These are phyloP conservation scores for Kalmusia sp. DNA, from an alignment of 2,329 filamentous ascomycete species.

Conservation along the genomic window DNA sequence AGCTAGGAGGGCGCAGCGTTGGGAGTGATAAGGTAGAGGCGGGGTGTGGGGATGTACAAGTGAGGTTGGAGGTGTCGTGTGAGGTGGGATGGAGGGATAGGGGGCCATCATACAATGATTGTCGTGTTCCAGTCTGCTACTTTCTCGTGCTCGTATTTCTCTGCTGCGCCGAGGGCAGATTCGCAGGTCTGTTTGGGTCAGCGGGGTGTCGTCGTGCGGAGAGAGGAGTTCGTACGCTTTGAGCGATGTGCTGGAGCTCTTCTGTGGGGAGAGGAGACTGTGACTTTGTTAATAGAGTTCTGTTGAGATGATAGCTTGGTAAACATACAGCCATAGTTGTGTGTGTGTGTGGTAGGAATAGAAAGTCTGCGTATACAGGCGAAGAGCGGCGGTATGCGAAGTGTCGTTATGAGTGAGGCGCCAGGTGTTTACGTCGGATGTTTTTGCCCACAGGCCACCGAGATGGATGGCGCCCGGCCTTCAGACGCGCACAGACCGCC, in stretches of 20 bases:
- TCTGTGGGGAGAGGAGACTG: constrained; percentile 42
- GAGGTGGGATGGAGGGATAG: constrained; percentile 8
- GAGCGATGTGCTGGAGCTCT: constrained; percentile 40
- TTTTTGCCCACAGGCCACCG: constrained; percentile 12
- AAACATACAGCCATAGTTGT: constrained; percentile 38
- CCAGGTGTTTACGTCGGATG: constrained; percentile 16
- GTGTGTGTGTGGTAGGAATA: constrained; percentile 16
- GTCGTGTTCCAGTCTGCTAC: constrained; percentile 88
- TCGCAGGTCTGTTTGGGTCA: constrained; percentile 74
- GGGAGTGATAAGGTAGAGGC: constrained; percentile 45
- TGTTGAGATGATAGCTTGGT: neutral
- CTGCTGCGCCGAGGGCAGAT: constrained; percentile 73
- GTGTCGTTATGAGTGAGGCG: constrained; percentile 2
- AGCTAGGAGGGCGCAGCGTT: constrained; percentile 25
- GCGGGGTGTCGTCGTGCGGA: neutral
- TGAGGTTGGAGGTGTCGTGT: constrained; percentile 7
- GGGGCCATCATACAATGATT: constrained; percentile 81
- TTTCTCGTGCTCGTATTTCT: constrained; percentile 85
- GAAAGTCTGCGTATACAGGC: constrained; percentile 14
- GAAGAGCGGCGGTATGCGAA: neutral
- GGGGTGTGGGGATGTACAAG: constrained; percentile 19
- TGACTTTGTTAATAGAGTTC: constrained; percentile 8
- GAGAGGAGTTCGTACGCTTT: constrained; percentile 26
- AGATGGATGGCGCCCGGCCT: neutral
- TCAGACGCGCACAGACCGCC: neutral